These are phyloP conservation scores for Isoetes taiwanensis DNA, from an alignment of 75 land plant species.

Conservation along the genomic window DNA sequence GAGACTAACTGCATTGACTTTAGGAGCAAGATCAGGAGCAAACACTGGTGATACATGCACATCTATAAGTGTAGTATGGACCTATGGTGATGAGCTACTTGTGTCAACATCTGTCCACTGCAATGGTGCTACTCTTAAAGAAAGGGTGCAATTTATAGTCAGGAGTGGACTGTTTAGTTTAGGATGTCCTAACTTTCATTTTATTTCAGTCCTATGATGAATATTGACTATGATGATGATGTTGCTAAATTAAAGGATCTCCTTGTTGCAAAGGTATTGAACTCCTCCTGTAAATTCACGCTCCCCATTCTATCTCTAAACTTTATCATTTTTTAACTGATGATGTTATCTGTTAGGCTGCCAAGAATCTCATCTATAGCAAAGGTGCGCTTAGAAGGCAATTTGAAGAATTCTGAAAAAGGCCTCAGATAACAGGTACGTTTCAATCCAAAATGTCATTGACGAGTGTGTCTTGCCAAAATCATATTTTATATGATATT, in stretches of 20 bases:
- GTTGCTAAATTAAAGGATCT: constrained; percentile 74
- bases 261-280: constrained; percentile 51
- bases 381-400: constrained; percentile 13
- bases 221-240: constrained; percentile 36
- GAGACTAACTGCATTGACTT: no score
- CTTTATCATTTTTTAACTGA: constrained; percentile 1
- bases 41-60: no score
- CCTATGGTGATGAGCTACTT: no score
- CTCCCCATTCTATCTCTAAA: neutral
- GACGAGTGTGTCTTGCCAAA: neutral
- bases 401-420: constrained; percentile 30
- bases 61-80: no score
- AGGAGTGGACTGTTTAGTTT: no score
- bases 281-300: neutral
- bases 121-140: no score
- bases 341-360: constrained; percentile 37
- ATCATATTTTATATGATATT: neutral
- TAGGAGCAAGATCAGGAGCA: no score
- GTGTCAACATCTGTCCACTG: no score
- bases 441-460: neutral
- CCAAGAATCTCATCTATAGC: constrained; percentile 36
- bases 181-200: no score
- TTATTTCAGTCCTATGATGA: constrained; percentile 36
- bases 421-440: constrained; percentile 44
- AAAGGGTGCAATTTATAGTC: no score